Evolutionary conservation across 495 filamentous ascomycete genomes (phyloP), one percentile per base, ranked within the genome.

Genomic region (Talaromyces ruber): DNA sequence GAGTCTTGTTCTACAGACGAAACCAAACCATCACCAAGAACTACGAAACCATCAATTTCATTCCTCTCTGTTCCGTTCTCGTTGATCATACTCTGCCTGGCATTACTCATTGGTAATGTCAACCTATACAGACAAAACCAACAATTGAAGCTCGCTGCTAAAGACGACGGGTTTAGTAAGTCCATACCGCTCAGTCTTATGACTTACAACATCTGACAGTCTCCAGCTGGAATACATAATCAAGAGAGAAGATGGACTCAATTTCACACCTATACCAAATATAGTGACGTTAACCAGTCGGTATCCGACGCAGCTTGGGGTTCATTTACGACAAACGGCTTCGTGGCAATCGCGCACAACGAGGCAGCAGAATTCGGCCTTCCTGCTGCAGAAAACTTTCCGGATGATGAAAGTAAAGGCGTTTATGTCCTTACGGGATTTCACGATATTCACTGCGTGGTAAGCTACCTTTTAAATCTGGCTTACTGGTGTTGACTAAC

Each of bases 381-480:
- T 25, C 67, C 65, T 7, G 43, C 2, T 18, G 55, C 62, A 7
- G 51, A 60, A 58, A 50, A 59, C 22, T 61, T 65, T 25, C 67
- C 67, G 0, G 58, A 54, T 25, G 63, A 69, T 59, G 16, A 21
- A 8, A 26, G 29, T 12, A 67, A 67, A 61, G 65, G 63, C 1
- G 58, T 67, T 14, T 69, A 69, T 50, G 18, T 65, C 12, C 34
- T 67, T 8, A 63, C 63, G 39, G 67, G 65, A 11, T 67, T 65
- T 61, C 67, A 69, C 51, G 65, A 67, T 6, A 29, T 69, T 18
- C 67, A 69, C 57, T 69, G 67, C 59, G 56, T 69, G 29, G 55
- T 58, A 58, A n/a, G 55, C 25, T 32, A 30, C 4, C 5, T n/a
- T n/a, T n/a, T n/a, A n/a, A 14, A 14, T 2, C 24, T 16, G 5